Percentiles rank a stretch among this genome's conserved stretches.
Conservation (phyloP, 2,329 filamentous ascomycete genomes). For the Aspergillus sp. region DNA sequence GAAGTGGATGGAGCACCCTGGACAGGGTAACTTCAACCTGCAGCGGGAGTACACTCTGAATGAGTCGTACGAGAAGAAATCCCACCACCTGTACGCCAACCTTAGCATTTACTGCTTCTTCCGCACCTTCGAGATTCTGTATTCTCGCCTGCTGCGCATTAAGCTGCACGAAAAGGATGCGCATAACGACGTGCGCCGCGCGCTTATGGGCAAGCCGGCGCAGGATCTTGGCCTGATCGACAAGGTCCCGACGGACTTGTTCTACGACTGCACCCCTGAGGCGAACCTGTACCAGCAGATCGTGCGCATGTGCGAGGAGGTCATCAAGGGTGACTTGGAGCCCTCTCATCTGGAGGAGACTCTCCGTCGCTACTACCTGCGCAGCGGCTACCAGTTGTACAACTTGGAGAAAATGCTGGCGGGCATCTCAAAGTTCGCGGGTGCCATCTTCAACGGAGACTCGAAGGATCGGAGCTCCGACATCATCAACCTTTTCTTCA, state of each 20-base stretch:
- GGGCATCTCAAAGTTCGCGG: slow-evolving; percentile 75
- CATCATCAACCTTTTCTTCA: slow-evolving; percentile 81
- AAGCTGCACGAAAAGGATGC: slow-evolving; percentile 77
- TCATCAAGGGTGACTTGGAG: slow-evolving; percentile 78
- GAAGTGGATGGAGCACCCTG: slow-evolving; percentile 62
- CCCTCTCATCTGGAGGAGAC: slow-evolving; percentile 84
- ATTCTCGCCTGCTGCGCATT: slow-evolving; percentile 76
- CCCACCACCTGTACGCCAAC: slow-evolving; percentile 90
- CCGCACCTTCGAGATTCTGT: slow-evolving; percentile 87
- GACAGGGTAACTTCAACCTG: slow-evolving; percentile 57
- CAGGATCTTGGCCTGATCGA: slow-evolving; percentile 80
- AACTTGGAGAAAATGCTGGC: slow-evolving; percentile 86
- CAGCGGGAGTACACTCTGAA: slow-evolving; percentile 69
- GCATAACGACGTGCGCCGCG: slow-evolving; percentile 68
- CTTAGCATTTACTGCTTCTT: slow-evolving; percentile 93
- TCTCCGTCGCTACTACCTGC: slow-evolving; percentile 85
- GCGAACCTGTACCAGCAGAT: slow-evolving; percentile 84
- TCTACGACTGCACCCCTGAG: slow-evolving; percentile 61
- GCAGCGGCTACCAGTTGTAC: slow-evolving; percentile 89
- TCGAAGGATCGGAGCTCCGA: slow-evolving; percentile 91
- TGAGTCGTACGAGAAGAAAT: slow-evolving; percentile 74
- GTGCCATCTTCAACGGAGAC: slow-evolving; percentile 81
- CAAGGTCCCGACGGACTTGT: slow-evolving; percentile 73
- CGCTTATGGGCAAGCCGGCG: slow-evolving; percentile 75
- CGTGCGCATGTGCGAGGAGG: slow-evolving; percentile 80